Evolutionary conservation across 148 eudicot species (phyloP), one percentile per base, ranked within the genome.

Genomic region (Rhododendron vialii): DNA sequence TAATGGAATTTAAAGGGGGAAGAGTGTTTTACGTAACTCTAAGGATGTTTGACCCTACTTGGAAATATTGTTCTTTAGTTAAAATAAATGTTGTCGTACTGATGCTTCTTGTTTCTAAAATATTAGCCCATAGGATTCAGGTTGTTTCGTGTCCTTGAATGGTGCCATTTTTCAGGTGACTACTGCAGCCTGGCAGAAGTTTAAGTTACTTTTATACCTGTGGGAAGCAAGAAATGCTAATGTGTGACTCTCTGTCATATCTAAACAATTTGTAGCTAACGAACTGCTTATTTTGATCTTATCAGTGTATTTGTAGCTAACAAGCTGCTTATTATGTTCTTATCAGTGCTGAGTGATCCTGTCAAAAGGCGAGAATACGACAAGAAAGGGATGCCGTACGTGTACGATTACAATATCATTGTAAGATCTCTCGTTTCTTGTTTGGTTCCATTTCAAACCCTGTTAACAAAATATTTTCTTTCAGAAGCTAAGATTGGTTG

Each of bases 261-360:
- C 47, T 38, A 24, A 24, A 11, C 15, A n/a, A 69, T 28, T 69
- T 28, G 75, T 28, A 28, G 47, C 48, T 12, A 47, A 30, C 67
- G 20, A 78, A 79, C 30, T 18, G 81, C 59, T 79, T 79, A 79
- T 59, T 24, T 85, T n/a, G 38, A 43, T 81, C 83, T 33, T 26
- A 84, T 79, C 96, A 96, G 98, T 95, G 84, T 85, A 95, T 28
- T 69, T 69, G 75, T 69, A 69, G 47, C 28, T 24, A 79, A 53
- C 48, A 11, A 79, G n/a, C 51, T 20, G 81, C 82, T 79, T 79
- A 78, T 59, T 28, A 80, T n/a, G 38, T 43, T 81, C 85, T 17
- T 26, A 85, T 79, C 98, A 96, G 99, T 96, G 85, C 86, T 96
- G 88, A 96, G 93, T 73, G 94, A 96, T 91, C 98, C 99, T 83